Base-by-base conservation (phyloP, 2,329 filamentous ascomycete species). In the Pseudocercospora pini-densiflorae region DNA sequence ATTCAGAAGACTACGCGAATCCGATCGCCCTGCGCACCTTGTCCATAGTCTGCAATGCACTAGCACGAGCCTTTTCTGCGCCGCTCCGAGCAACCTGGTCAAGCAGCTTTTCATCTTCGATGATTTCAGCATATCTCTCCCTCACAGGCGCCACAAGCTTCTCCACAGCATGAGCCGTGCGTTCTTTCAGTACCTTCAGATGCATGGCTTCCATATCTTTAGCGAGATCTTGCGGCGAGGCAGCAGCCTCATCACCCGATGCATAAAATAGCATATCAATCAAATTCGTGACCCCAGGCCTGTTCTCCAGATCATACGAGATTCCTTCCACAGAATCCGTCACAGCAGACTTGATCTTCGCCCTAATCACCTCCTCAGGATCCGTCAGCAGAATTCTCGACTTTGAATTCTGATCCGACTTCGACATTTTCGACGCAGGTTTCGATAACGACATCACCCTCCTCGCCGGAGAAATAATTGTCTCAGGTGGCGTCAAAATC, bases 381-480 rank as follows among this genome's bases (percentile, higher is more conserved):
- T 97, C 92, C 1, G 90, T 97, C 67, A 99, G 88, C 12, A 95
- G 81, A 72, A 99, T 96, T 19, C 93, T 87, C 7, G 93, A 96
- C 59, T 86, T 87, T 2, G 86, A 84, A 71, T 91, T 87, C 0
- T 84, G 76, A 73, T 93, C 86, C 0, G 93, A 97, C 80, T 99
- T 99, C 63, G 93, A 97, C 95, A 99, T 99, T 78, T 99, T 99
- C 61, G 87, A 84, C 0, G 79, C 81, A 0, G 95, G 94, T 10
- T 92, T 83, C 60, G 87, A 88, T 23, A 99, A 87, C 19, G 93
- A 97, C 94, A 97, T 98, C 68, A 99, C 86, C 68, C 94, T 89
- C 73, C 91, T 92, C 1, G 91, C 88, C 4, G 92, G 89, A 92
- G 92, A 91, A 29, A 92, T 86, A 49, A 96, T 81, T 0, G 91